A percentile compares a stretch with the other conserved stretches of the same genome.
These are phyloP conservation scores for Sporothrix brasiliensis DNA, from an alignment of 2,329 filamentous ascomycete genomes.

Conservation along the genomic window DNA sequence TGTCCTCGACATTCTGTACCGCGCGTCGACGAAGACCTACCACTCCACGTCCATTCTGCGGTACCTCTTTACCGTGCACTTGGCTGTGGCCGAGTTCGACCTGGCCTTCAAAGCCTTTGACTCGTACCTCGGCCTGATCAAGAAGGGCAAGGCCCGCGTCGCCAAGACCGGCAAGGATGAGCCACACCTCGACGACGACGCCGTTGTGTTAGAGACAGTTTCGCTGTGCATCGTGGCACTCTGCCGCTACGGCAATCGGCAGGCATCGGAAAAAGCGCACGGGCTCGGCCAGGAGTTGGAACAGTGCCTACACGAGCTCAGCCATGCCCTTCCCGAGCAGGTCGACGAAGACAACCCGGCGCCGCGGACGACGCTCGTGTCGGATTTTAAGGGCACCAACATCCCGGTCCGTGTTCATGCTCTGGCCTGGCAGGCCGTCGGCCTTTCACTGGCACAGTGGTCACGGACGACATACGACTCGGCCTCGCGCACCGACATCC, in stretches of 20 bases:
- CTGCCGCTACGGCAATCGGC: conserved; percentile 75
- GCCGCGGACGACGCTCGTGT: conserved; percentile 35
- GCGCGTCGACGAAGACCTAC: conserved; percentile 88
- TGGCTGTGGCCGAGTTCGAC: conserved; percentile 87
- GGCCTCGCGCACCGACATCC: conserved; percentile 69
- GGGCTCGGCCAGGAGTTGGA: conserved; percentile 72
- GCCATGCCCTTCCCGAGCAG: conserved; percentile 41
- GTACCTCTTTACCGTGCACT: conserved; percentile 83
- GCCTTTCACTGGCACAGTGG: conserved; percentile 84
- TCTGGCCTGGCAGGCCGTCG: conserved; percentile 79
- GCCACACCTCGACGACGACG: conserved; percentile 75
- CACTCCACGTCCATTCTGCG: conserved; percentile 89
- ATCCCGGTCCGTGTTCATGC: conserved; percentile 66
- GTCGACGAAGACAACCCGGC: conserved; percentile 33
- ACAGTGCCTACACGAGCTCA: conserved; percentile 69
- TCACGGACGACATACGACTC: conserved; percentile 79
- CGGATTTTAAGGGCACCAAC: conserved; percentile 32
- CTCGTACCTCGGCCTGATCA: conserved; percentile 87
- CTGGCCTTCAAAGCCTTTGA: conserved; percentile 88
- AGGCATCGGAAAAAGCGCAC: conserved; percentile 77
- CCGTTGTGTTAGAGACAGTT: conserved; percentile 74
- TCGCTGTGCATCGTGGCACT: conserved; percentile 78
- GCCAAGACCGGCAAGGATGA: conserved; percentile 75
- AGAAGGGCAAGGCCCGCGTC: conserved; percentile 79
- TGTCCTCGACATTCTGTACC: conserved; percentile 85